phyloP scores from a whole-genome alignment of 129 eudicot species.

The Chrysanthemum lavandulifolium region DNA sequence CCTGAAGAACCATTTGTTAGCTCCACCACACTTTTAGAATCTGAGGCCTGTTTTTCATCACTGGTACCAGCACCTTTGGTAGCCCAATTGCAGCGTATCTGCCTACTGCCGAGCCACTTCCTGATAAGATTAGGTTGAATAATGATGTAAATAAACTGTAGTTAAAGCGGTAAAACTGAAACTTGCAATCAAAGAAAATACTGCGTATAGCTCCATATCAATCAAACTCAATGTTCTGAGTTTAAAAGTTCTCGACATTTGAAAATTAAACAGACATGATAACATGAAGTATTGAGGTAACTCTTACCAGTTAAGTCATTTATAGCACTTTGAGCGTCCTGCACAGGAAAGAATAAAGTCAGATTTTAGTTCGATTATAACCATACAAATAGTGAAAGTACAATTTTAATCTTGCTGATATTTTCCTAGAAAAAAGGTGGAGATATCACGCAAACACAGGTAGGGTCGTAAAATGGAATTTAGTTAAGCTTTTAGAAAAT shows the following conservation, averaged over 20 bases:
- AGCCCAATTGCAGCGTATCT: slow-evolving; percentile 98
- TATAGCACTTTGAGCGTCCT: slow-evolving; percentile 98
- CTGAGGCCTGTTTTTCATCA: slow-evolving; percentile 81
- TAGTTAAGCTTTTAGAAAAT: no score
- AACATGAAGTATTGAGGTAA: neutral
- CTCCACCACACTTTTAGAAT: slow-evolving; percentile 86
- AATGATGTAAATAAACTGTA: slow-evolving; percentile 7
- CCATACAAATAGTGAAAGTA: neutral
- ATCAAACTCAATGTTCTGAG: neutral
- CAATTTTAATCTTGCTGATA: slow-evolving; percentile 7
- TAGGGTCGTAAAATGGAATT: no score
- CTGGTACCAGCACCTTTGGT: slow-evolving; percentile 82
- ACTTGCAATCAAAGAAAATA: neutral
- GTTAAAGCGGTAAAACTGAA: slow-evolving; percentile 2
- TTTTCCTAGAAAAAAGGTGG: neutral
- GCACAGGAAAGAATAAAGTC: slow-evolving; percentile 26
- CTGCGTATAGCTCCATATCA: neutral
- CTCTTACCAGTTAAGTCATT: slow-evolving; percentile 83
- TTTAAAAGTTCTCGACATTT: neutral
- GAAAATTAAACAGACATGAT: neutral
- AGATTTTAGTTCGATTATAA: slow-evolving; percentile 7
- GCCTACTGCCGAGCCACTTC: slow-evolving; percentile 97
- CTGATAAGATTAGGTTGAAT: slow-evolving; percentile 30
- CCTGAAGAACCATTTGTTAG: slow-evolving; percentile 63
- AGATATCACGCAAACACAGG: no score